These are phyloP conservation scores for Xylaria nigripes DNA, from an alignment of 495 filamentous ascomycete genomes.

Conservation along the genomic window DNA sequence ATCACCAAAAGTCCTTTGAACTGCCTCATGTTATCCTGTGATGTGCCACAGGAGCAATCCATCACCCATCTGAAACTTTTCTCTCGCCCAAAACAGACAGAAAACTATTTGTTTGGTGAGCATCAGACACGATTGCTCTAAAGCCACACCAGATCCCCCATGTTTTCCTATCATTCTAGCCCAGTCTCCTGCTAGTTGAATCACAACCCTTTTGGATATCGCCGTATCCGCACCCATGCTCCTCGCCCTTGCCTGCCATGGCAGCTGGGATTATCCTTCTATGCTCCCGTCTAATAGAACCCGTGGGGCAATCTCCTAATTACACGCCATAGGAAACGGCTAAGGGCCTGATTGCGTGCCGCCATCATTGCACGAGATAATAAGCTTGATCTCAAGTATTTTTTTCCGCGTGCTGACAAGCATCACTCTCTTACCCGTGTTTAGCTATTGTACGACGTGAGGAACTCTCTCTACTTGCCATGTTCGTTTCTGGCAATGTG, in stretches of 20 bases:
- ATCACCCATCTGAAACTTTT: neutral
- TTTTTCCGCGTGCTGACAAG: neutral
- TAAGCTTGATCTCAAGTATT: slow-evolving; percentile 7
- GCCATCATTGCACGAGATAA: slow-evolving; percentile 3
- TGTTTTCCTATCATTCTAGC: neutral
- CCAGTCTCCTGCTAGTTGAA: slow-evolving; percentile 8
- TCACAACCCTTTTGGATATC: neutral
- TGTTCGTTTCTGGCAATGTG: slow-evolving; percentile 14
- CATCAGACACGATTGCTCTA: neutral
- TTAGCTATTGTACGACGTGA: neutral
- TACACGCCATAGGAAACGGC: neutral
- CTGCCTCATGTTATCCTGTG: slow-evolving; percentile 18
- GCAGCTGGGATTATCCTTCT: slow-evolving; percentile 20
- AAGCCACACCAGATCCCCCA: neutral
- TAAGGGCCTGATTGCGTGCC: slow-evolving; percentile 3
- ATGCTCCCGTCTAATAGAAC: slow-evolving; percentile 23
- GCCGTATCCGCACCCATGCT: neutral
- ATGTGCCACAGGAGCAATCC: slow-evolving; percentile 3
- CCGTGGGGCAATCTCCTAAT: slow-evolving; percentile 18
- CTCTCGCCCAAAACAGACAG: neutral
- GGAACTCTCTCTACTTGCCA: slow-evolving; percentile 7
- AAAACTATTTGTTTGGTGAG: neutral
- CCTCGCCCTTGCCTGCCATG: slow-evolving; percentile 3
- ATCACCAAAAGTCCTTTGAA: slow-evolving; percentile 4
- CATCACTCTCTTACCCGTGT: neutral